These are phyloP conservation scores for Lippia alba DNA, from an alignment of 305 asterid genomes.

Conservation along the genomic window DNA sequence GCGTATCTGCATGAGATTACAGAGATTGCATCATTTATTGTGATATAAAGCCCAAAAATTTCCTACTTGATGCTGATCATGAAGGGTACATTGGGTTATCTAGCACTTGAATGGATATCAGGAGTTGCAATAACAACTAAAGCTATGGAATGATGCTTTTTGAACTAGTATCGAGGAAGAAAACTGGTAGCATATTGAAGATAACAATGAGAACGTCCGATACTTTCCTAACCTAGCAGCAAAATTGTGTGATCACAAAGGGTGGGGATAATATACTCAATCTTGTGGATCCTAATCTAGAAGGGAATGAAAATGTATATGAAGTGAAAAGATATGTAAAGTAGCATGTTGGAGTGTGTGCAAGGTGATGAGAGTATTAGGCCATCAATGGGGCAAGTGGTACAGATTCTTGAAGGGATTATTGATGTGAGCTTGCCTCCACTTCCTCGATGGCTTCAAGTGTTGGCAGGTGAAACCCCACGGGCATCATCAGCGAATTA, in stretches of 20 bases:
- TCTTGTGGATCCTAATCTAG: conserved; percentile 43
- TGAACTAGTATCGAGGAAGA: conserved; percentile 53
- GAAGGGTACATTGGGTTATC: conserved; percentile 66
- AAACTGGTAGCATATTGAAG: conserved; percentile 42
- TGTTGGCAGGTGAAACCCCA: conserved; percentile 32
- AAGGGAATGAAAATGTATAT: conserved; percentile 41
- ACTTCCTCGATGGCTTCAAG: conserved; percentile 46
- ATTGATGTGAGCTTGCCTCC: conserved; percentile 59
- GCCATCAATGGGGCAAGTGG: conserved; percentile 60
- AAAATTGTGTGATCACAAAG: conserved; percentile 25
- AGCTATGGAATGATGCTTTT: conserved; percentile 52
- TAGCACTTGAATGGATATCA: conserved; percentile 49
- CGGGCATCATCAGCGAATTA: background rate
- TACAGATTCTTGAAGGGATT: conserved; percentile 30
- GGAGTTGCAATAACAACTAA: background rate
- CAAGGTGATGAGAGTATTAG: conserved; percentile 58
- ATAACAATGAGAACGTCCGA: conserved; percentile 35
- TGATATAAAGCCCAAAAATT: conserved; percentile 59
- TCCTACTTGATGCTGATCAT: conserved; percentile 49
- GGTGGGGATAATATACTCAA: conserved; percentile 51
- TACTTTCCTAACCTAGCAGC: conserved; percentile 58
- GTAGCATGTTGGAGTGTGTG: conserved; percentile 66
- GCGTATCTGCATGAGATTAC: background rate
- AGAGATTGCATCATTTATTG: conserved; percentile 52
- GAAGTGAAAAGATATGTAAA: conserved; percentile 52